Base-by-base conservation (phyloP, 176 grass and related monocot genomes). In the Phoenix roebelenii region DNA sequence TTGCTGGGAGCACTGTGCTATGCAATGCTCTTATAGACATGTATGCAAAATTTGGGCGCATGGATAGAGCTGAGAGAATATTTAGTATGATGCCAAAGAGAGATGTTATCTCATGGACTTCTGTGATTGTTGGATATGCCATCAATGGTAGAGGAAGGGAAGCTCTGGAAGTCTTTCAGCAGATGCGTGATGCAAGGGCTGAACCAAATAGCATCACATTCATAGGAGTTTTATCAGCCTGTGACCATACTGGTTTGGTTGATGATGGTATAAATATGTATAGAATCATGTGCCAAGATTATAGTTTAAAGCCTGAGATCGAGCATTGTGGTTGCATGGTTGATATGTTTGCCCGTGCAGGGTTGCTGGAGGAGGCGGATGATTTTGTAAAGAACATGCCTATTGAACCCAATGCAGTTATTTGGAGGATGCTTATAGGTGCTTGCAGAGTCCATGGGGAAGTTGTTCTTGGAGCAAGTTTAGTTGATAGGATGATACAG, bases 341-440 rank as follows among this genome's bases (percentile, higher is more conserved):
- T 56, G 54, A 56, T 56, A 56, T 56, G 54, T 56, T 56, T 4
- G 54, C 54, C 18, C 20, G 54, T 56, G 54, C 54, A 22, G 54
- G 20, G 54, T 56, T 56, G 54, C 54, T 56, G 22, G 18, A 56
- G 54, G 54, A 56, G 22, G 54, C 54, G 9, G 9, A 22, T 22
- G 12, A 23, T 7, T 56, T 56, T 22, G 54, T 56, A 7, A 22
- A 9, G 22, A 22, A 23, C 54, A 56, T 56, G 54, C 54, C 54
- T 23, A 14, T 56, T 23, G 20, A 56, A 56, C 54, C 54, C 54
- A 56, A 56, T 56, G 54, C 54, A 12, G 54, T 56, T 18, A 17
- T 56, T 56, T 56, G 54, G 54, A 56, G 54, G 54, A 56, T 56
- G 19, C 54, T 56, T 56, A 23, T 56, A 23, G 6, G 54, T 56